Evolutionary conservation across 169 alveolate genomes (phyloP), one percentile per base, ranked within the genome.

Genomic region (Eimeria acervulina): DNA sequence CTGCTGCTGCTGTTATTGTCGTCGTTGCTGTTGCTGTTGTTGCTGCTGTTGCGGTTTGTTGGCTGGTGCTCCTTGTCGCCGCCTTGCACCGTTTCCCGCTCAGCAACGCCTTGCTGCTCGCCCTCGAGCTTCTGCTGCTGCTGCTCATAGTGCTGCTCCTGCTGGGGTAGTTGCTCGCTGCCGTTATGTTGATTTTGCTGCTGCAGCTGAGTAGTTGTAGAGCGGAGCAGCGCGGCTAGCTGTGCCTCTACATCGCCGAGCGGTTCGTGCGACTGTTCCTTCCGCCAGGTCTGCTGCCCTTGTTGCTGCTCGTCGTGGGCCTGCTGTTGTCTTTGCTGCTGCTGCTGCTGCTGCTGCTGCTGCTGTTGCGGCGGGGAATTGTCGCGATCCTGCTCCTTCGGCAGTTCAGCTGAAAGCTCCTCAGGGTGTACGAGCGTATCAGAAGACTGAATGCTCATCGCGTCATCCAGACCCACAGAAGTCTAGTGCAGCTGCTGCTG

Each of bases 311-410:
- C 10, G 40, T 63, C 74, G 74, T 1, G 74, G 21, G 74, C 38
- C 74, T 63, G 38, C 13, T 21, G 74, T 63, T 63, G 74, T 36
- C 26, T 12, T n/a, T 63, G 38, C 74, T 63, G 33, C 74, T 63
- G 74, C 36, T 63, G 74, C 38, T 63, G 68, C 68, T 63, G 66
- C 66, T 55, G 66, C 26, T 55, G 66, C 66, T 55, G 66, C n/a
- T 55, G 55, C 12, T 55, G 66, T 26, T 55, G 66, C 66, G 6
- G 66, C 36, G 21, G 36, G 36, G 1, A n/a, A 0, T 63, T n/a
- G 26, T 63, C 38, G 33, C 13, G 40, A 63, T 26, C 33, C 4
- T 63, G 74, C 36, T 6, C 17, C 74, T 63, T 17, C 19, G 36
- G 36, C 8, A 63, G 38, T 23, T 63, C 74, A 63, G 2, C 1